Conservation (phyloP, 2,329 filamentous ascomycete species). For the Beauveria bassiana region DNA sequence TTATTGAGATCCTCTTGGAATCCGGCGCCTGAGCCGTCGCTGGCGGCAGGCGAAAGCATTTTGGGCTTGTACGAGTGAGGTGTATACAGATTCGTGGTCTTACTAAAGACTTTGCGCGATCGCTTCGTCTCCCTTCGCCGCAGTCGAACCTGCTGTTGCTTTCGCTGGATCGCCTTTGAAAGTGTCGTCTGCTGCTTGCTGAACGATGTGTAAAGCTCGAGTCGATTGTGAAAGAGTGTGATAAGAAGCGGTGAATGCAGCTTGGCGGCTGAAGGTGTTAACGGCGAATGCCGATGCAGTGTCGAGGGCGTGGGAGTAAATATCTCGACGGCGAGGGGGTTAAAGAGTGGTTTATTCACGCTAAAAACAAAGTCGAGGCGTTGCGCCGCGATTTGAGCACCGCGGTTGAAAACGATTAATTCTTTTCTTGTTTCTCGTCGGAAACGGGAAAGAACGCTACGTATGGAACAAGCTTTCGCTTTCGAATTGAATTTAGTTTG, state of each 20-base stretch:
- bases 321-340: not conserved
- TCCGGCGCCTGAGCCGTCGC: conserved; percentile 22
- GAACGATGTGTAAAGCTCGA: conserved; percentile 26
- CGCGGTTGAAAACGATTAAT: not conserved
- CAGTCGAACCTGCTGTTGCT: conserved; percentile 25
- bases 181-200: conserved; percentile 10
- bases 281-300: not conserved
- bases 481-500: not conserved
- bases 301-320: not conserved
- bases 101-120: conserved; percentile 32
- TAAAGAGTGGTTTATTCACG: not conserved
- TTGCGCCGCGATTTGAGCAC: not conserved
- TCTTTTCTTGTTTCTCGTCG: conserved; percentile 5
- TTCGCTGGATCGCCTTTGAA: conserved; percentile 23
- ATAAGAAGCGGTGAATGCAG: conserved; percentile 67
- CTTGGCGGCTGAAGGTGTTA: conserved; percentile 40
- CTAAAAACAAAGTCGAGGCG: conserved; percentile 2
- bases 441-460: not conserved
- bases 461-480: not conserved
- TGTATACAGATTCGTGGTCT: conserved; percentile 36
- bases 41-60: conserved; percentile 37
- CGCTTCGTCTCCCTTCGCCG: conserved; percentile 27
- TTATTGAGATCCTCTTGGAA: conserved; percentile 85
- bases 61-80: conserved; percentile 34
- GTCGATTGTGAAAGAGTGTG: conserved; percentile 40